Evolutionary conservation across 1,284 basidiomycete genomes (phyloP).

Genomic region (Gymnopus androsaceus): DNA sequence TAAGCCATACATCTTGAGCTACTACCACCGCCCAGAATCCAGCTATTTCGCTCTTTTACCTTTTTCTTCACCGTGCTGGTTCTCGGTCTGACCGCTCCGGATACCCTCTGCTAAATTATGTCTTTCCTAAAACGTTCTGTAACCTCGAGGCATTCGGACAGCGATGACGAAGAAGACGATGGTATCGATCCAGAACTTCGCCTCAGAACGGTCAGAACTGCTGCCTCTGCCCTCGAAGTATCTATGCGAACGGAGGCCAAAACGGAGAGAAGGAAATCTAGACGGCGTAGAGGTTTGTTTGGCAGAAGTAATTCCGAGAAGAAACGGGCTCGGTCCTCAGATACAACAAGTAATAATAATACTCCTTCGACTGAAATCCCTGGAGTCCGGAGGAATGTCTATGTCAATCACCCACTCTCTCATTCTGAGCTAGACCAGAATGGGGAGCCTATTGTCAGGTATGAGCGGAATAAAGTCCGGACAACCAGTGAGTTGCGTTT

Average conservation of each 20-base stretch:
- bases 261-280: slow-evolving; percentile 64
- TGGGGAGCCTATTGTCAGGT: slow-evolving; percentile 79
- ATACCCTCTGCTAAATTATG: slow-evolving; percentile 19
- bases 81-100: slow-evolving; percentile 13
- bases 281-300: slow-evolving; percentile 64
- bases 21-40: slow-evolving; percentile 4
- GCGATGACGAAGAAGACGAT: slow-evolving; percentile 57
- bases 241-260: slow-evolving; percentile 78
- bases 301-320: slow-evolving; percentile 47
- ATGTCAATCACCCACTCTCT: slow-evolving; percentile 74
- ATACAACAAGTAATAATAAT: slow-evolving; percentile 14
- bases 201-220: slow-evolving; percentile 85
- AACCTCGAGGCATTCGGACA: slow-evolving; percentile 37
- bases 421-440: slow-evolving; percentile 65
- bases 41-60: slow-evolving; percentile 8
- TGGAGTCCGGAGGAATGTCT: slow-evolving; percentile 73
- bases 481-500: slow-evolving; percentile 75
- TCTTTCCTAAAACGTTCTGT: slow-evolving; percentile 29
- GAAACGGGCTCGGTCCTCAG: slow-evolving; percentile 40
- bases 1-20: no score
- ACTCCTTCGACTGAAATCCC: slow-evolving; percentile 40
- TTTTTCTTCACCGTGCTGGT: slow-evolving; percentile 17
- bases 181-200: slow-evolving; percentile 83
- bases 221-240: slow-evolving; percentile 78
- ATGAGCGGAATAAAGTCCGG: slow-evolving; percentile 92